These are phyloP conservation scores for Salvia rosmarinus DNA, from an alignment of 257 asterid genomes.

Conservation along the genomic window DNA sequence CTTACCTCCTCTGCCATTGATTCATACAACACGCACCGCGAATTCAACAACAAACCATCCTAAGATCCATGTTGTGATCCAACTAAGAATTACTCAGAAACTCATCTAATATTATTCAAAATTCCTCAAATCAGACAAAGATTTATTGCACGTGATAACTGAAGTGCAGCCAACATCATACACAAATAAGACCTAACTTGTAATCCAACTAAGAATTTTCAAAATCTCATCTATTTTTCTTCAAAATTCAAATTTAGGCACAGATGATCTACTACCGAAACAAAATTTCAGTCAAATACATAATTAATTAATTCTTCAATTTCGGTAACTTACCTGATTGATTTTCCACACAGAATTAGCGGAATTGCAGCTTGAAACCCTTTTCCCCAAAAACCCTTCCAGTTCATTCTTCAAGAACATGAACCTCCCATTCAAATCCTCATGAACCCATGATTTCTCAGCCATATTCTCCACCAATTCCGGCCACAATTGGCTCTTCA, in stretches of 20 bases:
- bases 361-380: slow-evolving; percentile 48
- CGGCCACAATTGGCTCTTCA: slow-evolving; percentile 44
- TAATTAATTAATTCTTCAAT: neutral
- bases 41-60: slow-evolving; percentile 69
- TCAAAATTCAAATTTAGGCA: neutral
- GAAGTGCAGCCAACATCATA: neutral
- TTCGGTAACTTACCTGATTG: slow-evolving; percentile 51
- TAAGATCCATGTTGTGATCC: slow-evolving; percentile 31
- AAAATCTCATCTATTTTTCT: slow-evolving; percentile 13
- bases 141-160: neutral
- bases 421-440: slow-evolving; percentile 47
- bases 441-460: slow-evolving; percentile 45
- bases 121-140: neutral
- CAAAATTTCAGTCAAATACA: too few relatives aligned
- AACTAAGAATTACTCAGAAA: slow-evolving; percentile 22
- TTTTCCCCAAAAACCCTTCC: slow-evolving; percentile 35
- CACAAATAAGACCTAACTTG: too few relatives aligned
- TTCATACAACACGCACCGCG: slow-evolving; percentile 56
- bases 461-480: slow-evolving; percentile 54
- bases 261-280: neutral
- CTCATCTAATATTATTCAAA: slow-evolving; percentile 5
- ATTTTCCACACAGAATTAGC: slow-evolving; percentile 64
- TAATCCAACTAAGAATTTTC: too few relatives aligned
- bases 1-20: slow-evolving; percentile 70
- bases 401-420: slow-evolving; percentile 60